Evolutionary conservation across 345 rosid genomes (phyloP).

Genomic region (Linum tenue): DNA sequence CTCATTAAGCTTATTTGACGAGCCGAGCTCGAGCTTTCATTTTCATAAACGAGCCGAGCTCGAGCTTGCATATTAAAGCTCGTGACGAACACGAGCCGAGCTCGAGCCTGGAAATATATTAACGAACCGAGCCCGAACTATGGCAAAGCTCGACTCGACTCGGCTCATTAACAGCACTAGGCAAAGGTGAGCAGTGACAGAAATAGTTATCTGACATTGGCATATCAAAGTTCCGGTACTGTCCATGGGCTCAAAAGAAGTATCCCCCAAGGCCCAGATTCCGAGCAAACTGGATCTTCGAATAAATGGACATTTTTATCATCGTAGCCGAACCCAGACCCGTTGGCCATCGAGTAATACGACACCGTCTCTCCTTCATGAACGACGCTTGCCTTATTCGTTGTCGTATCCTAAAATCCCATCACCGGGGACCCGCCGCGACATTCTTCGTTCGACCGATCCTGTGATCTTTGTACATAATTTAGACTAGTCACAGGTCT

Average conservation of each 20-base stretch:
- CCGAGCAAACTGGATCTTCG: constrained; percentile 25
- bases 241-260: constrained; percentile 37
- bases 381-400: constrained; percentile 9
- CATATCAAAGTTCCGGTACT: constrained; percentile 16
- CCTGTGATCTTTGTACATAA: too few species aligned
- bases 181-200: too few species aligned
- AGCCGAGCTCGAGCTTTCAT: too few species aligned
- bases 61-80: too few species aligned
- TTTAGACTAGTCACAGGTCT: too few species aligned
- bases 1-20: too few species aligned
- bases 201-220: neutral
- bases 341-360: constrained; percentile 21
- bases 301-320: constrained; percentile 18
- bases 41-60: too few species aligned
- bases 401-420: constrained; percentile 17
- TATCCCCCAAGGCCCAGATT: constrained; percentile 26
- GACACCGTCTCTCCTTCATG: constrained; percentile 19
- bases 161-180: too few species aligned
- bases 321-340: constrained; percentile 33
- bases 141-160: too few species aligned
- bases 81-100: too few species aligned
- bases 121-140: too few species aligned
- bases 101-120: too few species aligned
- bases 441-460: constrained; percentile 14
- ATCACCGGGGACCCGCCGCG: constrained; percentile 23